A percentile compares a stretch with the other conserved stretches of the same genome.
Evolutionary conservation across 441 rosid species (phyloP).

Genomic region (Bruguiera hainesii): DNA sequence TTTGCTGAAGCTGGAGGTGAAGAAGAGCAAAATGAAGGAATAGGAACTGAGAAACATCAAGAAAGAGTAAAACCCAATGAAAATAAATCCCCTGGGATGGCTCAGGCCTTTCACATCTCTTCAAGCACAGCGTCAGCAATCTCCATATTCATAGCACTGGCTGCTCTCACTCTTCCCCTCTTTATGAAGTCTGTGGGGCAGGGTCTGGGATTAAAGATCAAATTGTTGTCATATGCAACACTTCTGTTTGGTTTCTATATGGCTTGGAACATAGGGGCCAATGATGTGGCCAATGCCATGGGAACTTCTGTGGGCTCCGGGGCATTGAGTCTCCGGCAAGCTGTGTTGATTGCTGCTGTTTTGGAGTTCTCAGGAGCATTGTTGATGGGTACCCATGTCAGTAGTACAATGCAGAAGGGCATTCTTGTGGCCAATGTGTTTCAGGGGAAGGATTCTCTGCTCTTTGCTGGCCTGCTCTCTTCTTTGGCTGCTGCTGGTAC

Average conservation of each 20-base stretch:
- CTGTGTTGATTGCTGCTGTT: slow-evolving; percentile 86
- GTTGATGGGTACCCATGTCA: slow-evolving; percentile 95
- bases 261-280: slow-evolving; percentile 99
- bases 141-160: slow-evolving; percentile 59
- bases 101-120: slow-evolving; percentile 75
- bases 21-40: slow-evolving; percentile 30
- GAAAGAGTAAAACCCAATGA: slow-evolving; percentile 26
- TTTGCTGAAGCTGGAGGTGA: slow-evolving; percentile 64
- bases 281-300: slow-evolving; percentile 99
- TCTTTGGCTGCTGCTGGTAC: slow-evolving; percentile 95
- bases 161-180: slow-evolving; percentile 70
- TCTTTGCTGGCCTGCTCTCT: slow-evolving; percentile 87
- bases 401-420: slow-evolving; percentile 98
- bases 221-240: slow-evolving; percentile 64
- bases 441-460: slow-evolving; percentile 79
- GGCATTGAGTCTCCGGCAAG: slow-evolving; percentile 75
- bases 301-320: slow-evolving; percentile 98
- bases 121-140: slow-evolving; percentile 71
- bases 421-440: slow-evolving; percentile 82
- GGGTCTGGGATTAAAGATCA: slow-evolving; percentile 63
- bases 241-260: slow-evolving; percentile 88
- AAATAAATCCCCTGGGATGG: slow-evolving; percentile 60
- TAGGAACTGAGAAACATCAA: slow-evolving; percentile 29
- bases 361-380: slow-evolving; percentile 97
- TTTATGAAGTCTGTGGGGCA: slow-evolving; percentile 74